Base-by-base conservation (phyloP, 495 filamentous ascomycete species). In the Aspergillus incahuasiensis region DNA sequence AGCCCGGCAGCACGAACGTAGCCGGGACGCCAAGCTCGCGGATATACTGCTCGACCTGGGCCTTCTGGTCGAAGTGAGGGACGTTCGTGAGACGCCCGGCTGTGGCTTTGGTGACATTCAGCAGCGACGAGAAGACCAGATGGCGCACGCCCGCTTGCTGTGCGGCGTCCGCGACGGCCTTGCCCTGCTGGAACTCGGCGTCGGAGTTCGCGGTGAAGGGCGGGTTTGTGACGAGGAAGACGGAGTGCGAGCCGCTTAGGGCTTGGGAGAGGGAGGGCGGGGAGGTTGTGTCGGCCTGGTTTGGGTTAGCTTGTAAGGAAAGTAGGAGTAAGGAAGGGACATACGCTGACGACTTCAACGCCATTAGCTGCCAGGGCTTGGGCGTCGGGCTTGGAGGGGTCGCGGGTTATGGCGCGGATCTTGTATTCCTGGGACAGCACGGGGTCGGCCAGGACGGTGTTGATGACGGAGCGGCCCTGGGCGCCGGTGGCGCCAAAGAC, bases 1-100 rank as follows among this genome's bases (percentile, higher is more conserved):
- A 78, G 3, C 80, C 85, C 1, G 82, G 74, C 18, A 82, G 59
- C 57, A 86, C 76, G 60, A 81, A 86, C 1, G 79, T 81, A 51
- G 77, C 72, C 0, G 78, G 76, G 5, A 87, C 60, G 13, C 71
- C 76, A 1, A 20, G 13, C n/a, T 44, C 7, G 70, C 79, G 62
- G 50, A 85, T 77, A 64, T 87, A 86, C 16, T 79, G 66, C 44
- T 82, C 84, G 8, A 87, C 73, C 1, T 72, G 55, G 19, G 82
- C 81, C 64, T 87, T 88, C 54, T 62, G 59, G 64, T 87, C 84
- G 59, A 86, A 89, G 64, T 86, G 83, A 24, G 73, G 65, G 24
- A 87, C 77, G 51, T 82, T 61, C n/a, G 66, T 48, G 11, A 74
- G 44, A 5, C 52, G 55, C 0, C 70, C 61, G 18, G 72, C 60